phyloP scores from a whole-genome alignment of 1,284 basidiomycete species.

The Ustilago hordei region DNA sequence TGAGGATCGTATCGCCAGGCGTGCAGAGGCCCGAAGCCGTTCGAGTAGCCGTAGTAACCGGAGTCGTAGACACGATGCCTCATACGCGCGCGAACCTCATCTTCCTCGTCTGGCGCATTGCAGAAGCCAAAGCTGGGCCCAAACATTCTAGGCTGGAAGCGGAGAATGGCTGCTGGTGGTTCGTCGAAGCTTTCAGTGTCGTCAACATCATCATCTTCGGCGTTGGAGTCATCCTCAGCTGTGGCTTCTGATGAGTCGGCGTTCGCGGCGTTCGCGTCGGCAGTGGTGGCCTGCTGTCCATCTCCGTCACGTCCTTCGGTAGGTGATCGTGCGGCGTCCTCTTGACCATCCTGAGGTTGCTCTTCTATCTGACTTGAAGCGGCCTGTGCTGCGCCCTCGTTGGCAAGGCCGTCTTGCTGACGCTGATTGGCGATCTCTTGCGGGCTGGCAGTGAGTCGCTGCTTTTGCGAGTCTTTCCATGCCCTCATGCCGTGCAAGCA shows the following conservation, averaged over 20 bases:
- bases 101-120: constrained; percentile 38
- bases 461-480: constrained; percentile 46
- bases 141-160: constrained; percentile 31
- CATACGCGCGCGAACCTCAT: constrained; percentile 39
- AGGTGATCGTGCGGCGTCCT: background rate
- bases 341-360: background rate
- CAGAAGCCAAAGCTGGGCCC: constrained; percentile 50
- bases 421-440: constrained; percentile 41
- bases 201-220: constrained; percentile 3
- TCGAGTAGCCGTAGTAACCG: constrained; percentile 42
- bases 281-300: background rate
- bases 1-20: constrained; percentile 26
- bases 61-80: constrained; percentile 49
- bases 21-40: constrained; percentile 43
- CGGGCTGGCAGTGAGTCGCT: constrained; percentile 37
- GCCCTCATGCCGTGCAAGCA: constrained; percentile 49
- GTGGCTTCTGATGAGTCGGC: background rate
- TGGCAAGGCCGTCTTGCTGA: constrained; percentile 22
- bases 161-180: constrained; percentile 35
- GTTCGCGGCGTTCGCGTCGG: background rate
- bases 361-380: background rate
- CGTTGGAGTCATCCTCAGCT: background rate
- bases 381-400: constrained; percentile 23
- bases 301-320: background rate
- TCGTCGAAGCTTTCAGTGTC: constrained; percentile 40